A percentile compares a stretch with the other conserved stretches of the same genome.
Conservation (phyloP, 2,329 filamentous ascomycete genomes). For the Colletotrichum sp. region DNA sequence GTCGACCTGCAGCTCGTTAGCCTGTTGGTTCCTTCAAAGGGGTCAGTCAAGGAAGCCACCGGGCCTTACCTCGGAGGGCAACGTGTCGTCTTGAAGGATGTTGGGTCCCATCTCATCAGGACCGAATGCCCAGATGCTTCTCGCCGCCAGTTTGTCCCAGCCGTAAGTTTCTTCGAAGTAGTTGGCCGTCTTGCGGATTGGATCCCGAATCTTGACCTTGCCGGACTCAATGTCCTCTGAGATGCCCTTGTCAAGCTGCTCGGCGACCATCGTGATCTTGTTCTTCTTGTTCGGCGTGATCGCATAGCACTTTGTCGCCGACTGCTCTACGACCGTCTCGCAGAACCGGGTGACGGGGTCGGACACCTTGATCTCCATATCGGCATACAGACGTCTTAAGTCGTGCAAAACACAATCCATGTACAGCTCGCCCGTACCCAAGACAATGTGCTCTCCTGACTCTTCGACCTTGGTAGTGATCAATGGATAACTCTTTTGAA, state of each 20-base stretch:
- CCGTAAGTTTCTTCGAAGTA: conserved; percentile 98
- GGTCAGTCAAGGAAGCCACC: not conserved
- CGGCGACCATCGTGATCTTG: conserved; percentile 97
- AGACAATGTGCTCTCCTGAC: conserved; percentile 92
- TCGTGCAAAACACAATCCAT: conserved; percentile 99
- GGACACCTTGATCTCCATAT: conserved; percentile 99
- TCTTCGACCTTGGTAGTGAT: conserved; percentile 98
- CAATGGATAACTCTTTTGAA: conserved; percentile 97
- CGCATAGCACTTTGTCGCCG: conserved; percentile 96
- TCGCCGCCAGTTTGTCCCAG: conserved; percentile 91
- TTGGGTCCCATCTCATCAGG: conserved; percentile 95
- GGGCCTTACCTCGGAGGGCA: conserved; percentile 77
- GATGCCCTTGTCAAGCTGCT: conserved; percentile 93
- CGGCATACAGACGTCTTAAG: conserved; percentile 88
- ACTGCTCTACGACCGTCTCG: conserved; percentile 97
- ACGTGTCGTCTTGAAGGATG: conserved; percentile 94
- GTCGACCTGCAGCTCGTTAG: conserved; percentile 67
- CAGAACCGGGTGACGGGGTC: conserved; percentile 97
- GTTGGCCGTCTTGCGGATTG: conserved; percentile 89
- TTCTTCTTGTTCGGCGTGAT: conserved; percentile 99
- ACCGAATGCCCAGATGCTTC: conserved; percentile 98
- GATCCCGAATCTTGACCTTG: conserved; percentile 89
- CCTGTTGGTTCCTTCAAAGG: not conserved
- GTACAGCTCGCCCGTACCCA: conserved; percentile 97
- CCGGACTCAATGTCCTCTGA: conserved; percentile 93